Conservation (phyloP, 148 eudicot species). For the Rheum nobile region DNA sequence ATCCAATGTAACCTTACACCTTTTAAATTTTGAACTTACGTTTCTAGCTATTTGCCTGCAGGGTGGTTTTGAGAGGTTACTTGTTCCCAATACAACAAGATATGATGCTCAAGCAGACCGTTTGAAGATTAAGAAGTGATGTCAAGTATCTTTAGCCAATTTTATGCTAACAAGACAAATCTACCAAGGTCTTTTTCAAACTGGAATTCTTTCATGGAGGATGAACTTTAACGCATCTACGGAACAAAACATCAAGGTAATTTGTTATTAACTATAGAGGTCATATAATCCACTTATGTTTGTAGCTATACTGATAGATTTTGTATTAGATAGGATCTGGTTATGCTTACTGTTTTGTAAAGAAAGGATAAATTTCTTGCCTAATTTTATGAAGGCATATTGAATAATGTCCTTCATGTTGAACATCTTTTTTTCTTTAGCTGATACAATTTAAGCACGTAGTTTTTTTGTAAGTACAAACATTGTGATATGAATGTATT, state of each 20-base stretch:
- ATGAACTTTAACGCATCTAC: not conserved
- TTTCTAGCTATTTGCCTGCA: constrained; percentile 11
- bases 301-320: not conserved
- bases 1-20: not conserved
- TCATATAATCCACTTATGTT: constrained; percentile 1
- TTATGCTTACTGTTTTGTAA: not conserved
- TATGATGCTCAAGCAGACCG: constrained; percentile 23
- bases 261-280: not conserved
- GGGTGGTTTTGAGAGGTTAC: constrained; percentile 64
- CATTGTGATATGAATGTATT: too few species aligned
- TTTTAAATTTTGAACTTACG: not conserved
- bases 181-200: not conserved
- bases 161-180: not conserved
- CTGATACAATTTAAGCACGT: not conserved
- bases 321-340: not conserved
- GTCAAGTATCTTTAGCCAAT: not conserved
- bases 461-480: too few species aligned
- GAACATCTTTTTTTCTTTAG: not conserved
- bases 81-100: constrained; percentile 51
- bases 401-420: not conserved
- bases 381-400: not conserved
- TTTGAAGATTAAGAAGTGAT: not conserved
- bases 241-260: not conserved
- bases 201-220: not conserved
- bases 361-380: not conserved